A percentile compares a stretch with the other conserved stretches of the same genome.
These are phyloP conservation scores for Metarhizium sp. DNA, from an alignment of 2,329 filamentous ascomycete species.

Conservation along the genomic window DNA sequence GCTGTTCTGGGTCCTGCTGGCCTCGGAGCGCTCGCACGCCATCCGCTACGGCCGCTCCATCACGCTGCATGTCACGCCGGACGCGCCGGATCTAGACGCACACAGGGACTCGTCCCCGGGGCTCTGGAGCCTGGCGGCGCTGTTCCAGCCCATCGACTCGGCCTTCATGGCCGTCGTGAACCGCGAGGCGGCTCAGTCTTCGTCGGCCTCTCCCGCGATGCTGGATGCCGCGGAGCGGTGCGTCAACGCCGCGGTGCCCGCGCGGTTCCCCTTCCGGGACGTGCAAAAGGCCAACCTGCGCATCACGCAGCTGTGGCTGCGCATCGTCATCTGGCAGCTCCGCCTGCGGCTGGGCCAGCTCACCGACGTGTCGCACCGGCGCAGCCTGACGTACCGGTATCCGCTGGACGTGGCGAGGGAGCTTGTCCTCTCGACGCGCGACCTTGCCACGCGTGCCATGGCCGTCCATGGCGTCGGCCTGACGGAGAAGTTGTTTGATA, in stretches of 20 bases:
- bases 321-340: slow-evolving; percentile 35
- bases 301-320: slow-evolving; percentile 35
- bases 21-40: slow-evolving; percentile 34
- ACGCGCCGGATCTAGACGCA: slow-evolving; percentile 22
- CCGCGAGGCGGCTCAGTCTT: slow-evolving; percentile 21
- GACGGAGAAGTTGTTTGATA: slow-evolving; percentile 37
- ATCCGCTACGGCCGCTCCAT: slow-evolving; percentile 34
- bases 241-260: slow-evolving; percentile 26
- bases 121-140: slow-evolving; percentile 29
- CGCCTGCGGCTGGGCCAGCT: slow-evolving; percentile 32
- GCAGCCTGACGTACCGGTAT: slow-evolving; percentile 31
- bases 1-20: slow-evolving; percentile 34
- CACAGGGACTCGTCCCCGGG: slow-evolving; percentile 22
- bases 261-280: slow-evolving; percentile 24
- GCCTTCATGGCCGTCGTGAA: slow-evolving; percentile 32
- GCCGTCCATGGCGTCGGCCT: slow-evolving; percentile 33
- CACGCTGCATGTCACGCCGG: slow-evolving; percentile 30
- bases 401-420: slow-evolving; percentile 32
- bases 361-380: slow-evolving; percentile 19
- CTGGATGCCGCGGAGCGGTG: slow-evolving; percentile 26
- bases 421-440: slow-evolving; percentile 26
- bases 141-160: slow-evolving; percentile 33
- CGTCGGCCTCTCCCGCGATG: slow-evolving; percentile 18
- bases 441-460: slow-evolving; percentile 28
- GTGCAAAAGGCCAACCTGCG: slow-evolving; percentile 35